Conservation (phyloP, 2,329 filamentous ascomycete species). For the Monosporascus sp. region DNA sequence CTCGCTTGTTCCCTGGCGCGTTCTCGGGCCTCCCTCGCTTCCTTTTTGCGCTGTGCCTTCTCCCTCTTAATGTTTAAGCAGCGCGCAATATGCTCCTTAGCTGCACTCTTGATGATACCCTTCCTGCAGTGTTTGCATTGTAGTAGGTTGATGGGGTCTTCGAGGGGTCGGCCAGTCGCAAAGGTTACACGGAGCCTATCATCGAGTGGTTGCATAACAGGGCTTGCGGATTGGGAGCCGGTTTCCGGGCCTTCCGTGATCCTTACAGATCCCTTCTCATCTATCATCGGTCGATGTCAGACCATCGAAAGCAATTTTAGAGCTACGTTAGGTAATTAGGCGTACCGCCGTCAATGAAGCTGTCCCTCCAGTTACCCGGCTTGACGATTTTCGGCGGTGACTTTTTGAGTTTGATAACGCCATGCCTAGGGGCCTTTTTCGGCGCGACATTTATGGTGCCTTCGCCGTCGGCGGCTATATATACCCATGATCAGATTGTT, state of each 20-base stretch:
- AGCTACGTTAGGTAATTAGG: slow-evolving; percentile 2
- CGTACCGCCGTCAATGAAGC: slow-evolving; percentile 58
- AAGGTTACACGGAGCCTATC: slow-evolving; percentile 74
- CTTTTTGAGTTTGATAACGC: slow-evolving; percentile 59
- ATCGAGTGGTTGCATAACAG: slow-evolving; percentile 64
- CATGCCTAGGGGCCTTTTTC: slow-evolving; percentile 46
- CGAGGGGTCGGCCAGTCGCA: slow-evolving; percentile 72
- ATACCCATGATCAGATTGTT: slow-evolving; percentile 9
- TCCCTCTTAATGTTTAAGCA: slow-evolving; percentile 83
- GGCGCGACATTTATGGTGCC: slow-evolving; percentile 59
- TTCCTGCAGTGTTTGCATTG: slow-evolving; percentile 95
- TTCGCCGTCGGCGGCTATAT: slow-evolving; percentile 43
- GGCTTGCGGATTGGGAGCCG: slow-evolving; percentile 41
- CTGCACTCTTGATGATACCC: slow-evolving; percentile 68
- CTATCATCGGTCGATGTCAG: slow-evolving; percentile 19
- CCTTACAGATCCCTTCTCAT: slow-evolving; percentile 49
- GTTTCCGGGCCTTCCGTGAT: slow-evolving; percentile 34
- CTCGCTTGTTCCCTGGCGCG: slow-evolving; percentile 57
- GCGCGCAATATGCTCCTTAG: slow-evolving; percentile 73
- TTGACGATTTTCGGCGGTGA: slow-evolving; percentile 56
- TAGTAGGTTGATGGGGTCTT: slow-evolving; percentile 73
- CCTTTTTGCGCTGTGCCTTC: slow-evolving; percentile 72
- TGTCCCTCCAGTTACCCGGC: slow-evolving; percentile 67
- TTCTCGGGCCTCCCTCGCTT: slow-evolving; percentile 65
- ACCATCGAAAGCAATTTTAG: not conserved